Evolutionary conservation across 2,329 filamentous ascomycete species (phyloP).

Genomic region (Penicillium sp.): DNA sequence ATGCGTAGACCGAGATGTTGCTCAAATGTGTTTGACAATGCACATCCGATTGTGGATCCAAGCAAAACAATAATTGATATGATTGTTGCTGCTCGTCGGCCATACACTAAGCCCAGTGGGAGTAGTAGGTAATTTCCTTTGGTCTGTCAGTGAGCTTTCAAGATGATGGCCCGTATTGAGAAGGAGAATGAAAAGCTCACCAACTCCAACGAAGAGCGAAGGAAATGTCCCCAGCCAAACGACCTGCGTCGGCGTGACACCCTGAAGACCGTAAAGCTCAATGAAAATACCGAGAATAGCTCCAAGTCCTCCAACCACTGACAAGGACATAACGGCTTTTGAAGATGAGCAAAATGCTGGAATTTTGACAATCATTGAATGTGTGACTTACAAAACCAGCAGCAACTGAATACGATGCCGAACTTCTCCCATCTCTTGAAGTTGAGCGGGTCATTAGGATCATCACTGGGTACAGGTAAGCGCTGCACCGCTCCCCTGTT

Average conservation of each 20-base stretch:
- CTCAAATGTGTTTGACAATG: conserved; percentile 33
- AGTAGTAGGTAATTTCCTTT: conserved; percentile 41
- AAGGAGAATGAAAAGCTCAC: conserved; percentile 18
- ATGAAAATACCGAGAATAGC: conserved; percentile 39
- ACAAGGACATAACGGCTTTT: conserved; percentile 29
- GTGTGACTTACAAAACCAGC: conserved; percentile 26
- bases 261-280: conserved; percentile 29
- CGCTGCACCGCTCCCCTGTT: conserved; percentile 21
- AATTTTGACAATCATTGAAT: not conserved
- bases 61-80: conserved; percentile 34
- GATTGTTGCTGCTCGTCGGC: conserved; percentile 40
- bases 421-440: conserved; percentile 25
- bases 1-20: conserved; percentile 42
- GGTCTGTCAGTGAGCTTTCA: not conserved
- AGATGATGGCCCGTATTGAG: not conserved
- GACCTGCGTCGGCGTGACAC: conserved; percentile 30
- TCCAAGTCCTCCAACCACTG: conserved; percentile 29
- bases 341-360: not conserved
- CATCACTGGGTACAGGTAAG: conserved; percentile 26
- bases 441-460: conserved; percentile 30
- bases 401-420: conserved; percentile 28
- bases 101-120: conserved; percentile 41
- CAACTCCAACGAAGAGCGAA: conserved; percentile 43
- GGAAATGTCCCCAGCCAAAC: conserved; percentile 41
- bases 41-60: conserved; percentile 36